Percentiles rank a stretch among this genome's conserved stretches.
Evolutionary conservation across 2,329 filamentous ascomycete genomes (phyloP).

Genomic region (Aspergillus amoenus): DNA sequence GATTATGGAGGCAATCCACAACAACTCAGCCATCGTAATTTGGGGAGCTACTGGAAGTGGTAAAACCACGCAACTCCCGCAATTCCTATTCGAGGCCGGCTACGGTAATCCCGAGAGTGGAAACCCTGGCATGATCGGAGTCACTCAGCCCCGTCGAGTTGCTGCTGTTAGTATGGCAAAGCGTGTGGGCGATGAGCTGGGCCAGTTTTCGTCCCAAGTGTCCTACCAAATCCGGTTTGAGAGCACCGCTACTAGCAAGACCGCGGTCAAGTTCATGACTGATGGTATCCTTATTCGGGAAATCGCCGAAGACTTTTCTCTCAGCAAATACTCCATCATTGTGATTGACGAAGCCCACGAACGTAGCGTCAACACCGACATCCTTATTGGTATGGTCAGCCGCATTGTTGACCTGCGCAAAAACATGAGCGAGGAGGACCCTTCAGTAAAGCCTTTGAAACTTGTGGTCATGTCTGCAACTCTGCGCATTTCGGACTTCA

Average conservation of each 20-base stretch:
- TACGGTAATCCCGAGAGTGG: constrained; percentile 77
- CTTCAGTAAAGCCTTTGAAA: constrained; percentile 75
- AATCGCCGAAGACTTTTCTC: constrained; percentile 81
- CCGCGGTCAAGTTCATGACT: constrained; percentile 97
- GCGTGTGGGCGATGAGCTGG: constrained; percentile 82
- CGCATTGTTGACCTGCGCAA: constrained; percentile 82
- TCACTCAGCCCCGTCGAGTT: constrained; percentile 92
- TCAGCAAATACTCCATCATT: constrained; percentile 88
- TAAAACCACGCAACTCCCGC: constrained; percentile 95
- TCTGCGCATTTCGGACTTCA: constrained; percentile 84
- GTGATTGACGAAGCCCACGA: constrained; percentile 98
- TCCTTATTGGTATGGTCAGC: constrained; percentile 95
- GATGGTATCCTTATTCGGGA: constrained; percentile 94
- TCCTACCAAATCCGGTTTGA: constrained; percentile 97
- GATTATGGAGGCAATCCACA: constrained; percentile 96
- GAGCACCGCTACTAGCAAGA: constrained; percentile 73
- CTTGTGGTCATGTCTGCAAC: constrained; percentile 98
- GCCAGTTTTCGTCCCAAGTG: constrained; percentile 71
- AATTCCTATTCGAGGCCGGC: constrained; percentile 92
- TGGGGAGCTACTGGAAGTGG: constrained; percentile 95
- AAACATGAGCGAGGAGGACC: constrained; percentile 70
- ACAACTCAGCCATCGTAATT: constrained; percentile 83
- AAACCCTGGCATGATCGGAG: constrained; percentile 87
- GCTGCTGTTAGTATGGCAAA: constrained; percentile 96
- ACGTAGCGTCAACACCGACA: constrained; percentile 95